phyloP scores from a whole-genome alignment of 768 basidiomycete species.

The Hirschioporus abietinus region DNA sequence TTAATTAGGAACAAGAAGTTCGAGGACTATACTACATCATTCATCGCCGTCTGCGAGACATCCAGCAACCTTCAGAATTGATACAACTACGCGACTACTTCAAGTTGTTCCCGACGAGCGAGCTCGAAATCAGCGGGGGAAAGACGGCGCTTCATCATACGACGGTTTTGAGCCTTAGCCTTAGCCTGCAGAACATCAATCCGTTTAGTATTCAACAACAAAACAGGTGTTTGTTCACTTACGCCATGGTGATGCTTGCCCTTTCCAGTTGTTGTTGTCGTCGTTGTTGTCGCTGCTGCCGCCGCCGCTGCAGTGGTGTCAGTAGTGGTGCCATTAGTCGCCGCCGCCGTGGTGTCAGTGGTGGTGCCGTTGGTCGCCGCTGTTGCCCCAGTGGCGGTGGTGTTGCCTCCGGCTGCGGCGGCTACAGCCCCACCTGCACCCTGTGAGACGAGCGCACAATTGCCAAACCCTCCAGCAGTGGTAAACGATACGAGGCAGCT shows the following conservation, averaged over 20 bases:
- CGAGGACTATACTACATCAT: neutral
- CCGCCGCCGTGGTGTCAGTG: conserved; percentile 10
- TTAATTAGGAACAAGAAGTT: neutral
- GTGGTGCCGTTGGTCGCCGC: conserved; percentile 2
- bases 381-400: conserved; percentile 9
- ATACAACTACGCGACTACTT: neutral
- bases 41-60: neutral
- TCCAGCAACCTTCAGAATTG: neutral
- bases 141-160: neutral
- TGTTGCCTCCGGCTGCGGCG: conserved; percentile 9
- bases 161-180: neutral
- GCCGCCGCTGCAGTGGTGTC: conserved; percentile 4
- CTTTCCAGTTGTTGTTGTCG: neutral
- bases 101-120: neutral
- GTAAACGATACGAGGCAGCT: conserved; percentile 48
- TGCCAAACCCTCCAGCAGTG: conserved; percentile 47
- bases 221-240: neutral
- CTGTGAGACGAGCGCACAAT: conserved; percentile 44
- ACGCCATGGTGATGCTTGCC: neutral
- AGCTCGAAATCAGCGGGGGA: neutral
- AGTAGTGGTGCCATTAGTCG: conserved; percentile 8
- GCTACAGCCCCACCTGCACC: conserved; percentile 12
- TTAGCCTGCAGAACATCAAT: neutral
- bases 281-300: neutral
- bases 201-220: neutral